phyloP scores from a whole-genome alignment of 305 asterid species.

The Coffea humblotiana region DNA sequence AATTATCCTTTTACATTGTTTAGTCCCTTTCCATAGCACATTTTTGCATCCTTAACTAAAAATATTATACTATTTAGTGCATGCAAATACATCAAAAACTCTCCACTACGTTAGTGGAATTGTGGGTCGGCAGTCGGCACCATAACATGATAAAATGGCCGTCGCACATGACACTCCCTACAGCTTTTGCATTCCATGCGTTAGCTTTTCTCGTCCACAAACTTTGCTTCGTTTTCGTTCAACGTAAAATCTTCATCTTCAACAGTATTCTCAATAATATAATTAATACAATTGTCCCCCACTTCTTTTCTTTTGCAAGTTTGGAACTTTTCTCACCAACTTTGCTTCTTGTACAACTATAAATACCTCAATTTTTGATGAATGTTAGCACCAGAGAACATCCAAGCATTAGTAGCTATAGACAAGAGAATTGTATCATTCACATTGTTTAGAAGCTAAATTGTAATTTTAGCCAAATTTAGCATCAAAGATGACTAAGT shows the following conservation, averaged over 20 bases:
- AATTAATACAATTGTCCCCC: constrained; percentile 3
- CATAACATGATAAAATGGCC: constrained; percentile 23
- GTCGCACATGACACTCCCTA: constrained; percentile 14
- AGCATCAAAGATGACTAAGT: constrained; percentile 29
- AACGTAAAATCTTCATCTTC: not conserved
- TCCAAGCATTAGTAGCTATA: constrained; percentile 18
- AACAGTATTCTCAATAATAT: not conserved
- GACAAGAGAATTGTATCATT: not conserved
- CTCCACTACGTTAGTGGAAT: constrained; percentile 51
- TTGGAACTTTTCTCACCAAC: constrained; percentile 14
- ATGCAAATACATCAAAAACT: not conserved
- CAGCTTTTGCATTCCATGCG: constrained; percentile 37
- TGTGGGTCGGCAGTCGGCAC: constrained; percentile 27
- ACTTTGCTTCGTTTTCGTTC: constrained; percentile 6
- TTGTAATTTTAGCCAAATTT: not conserved
- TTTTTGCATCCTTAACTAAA: not conserved
- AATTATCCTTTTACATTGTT: not conserved
- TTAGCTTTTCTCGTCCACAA: constrained; percentile 28
- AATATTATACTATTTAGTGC: not conserved
- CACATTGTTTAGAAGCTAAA: not conserved
- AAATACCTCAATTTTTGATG: constrained; percentile 29
- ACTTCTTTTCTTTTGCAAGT: constrained; percentile 8
- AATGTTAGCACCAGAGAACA: constrained; percentile 16
- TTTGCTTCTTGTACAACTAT: constrained; percentile 30
- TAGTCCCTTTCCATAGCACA: not conserved